phyloP scores from a whole-genome alignment of 2,329 filamentous ascomycete species.

The Ophiostoma perfectum region DNA sequence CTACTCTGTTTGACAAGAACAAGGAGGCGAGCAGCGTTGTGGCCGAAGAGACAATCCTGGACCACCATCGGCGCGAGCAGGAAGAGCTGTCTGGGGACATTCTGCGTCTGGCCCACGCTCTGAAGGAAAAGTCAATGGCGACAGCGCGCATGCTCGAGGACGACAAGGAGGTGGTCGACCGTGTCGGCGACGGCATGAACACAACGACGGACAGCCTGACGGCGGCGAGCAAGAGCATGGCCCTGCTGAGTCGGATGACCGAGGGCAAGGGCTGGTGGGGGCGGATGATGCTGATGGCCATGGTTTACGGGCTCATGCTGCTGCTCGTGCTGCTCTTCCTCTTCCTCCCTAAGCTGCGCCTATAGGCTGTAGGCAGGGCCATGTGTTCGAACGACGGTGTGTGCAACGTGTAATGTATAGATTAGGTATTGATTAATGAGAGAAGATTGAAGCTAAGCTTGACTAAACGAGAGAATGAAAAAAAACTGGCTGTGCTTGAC shows the following conservation, averaged over 20 bases:
- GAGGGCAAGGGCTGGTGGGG: slow-evolving; percentile 88
- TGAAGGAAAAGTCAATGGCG: slow-evolving; percentile 68
- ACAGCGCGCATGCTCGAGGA: slow-evolving; percentile 67
- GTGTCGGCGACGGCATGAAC: slow-evolving; percentile 69
- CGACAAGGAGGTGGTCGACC: slow-evolving; percentile 64
- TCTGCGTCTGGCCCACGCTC: slow-evolving; percentile 68
- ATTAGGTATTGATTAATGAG: not conserved
- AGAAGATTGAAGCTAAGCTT: too few species aligned
- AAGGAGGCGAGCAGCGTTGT: slow-evolving; percentile 27
- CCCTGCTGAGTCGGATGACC: slow-evolving; percentile 68
- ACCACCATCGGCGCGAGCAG: slow-evolving; percentile 74
- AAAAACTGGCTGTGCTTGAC: too few species aligned
- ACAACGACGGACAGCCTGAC: slow-evolving; percentile 72
- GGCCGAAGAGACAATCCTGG: slow-evolving; percentile 65
- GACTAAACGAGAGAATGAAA: too few species aligned
- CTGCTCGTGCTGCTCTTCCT: slow-evolving; percentile 73
- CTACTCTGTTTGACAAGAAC: slow-evolving; percentile 22
- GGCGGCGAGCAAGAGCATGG: slow-evolving; percentile 70
- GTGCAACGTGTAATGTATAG: not conserved
- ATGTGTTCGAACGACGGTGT: not conserved
- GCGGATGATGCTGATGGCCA: slow-evolving; percentile 73
- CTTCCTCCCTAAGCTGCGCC: slow-evolving; percentile 75
- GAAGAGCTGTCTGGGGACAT: slow-evolving; percentile 69
- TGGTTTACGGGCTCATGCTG: slow-evolving; percentile 80
- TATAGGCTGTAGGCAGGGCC: slow-evolving; percentile 3